Evolutionary conservation across 1,284 basidiomycete genomes (phyloP), one percentile per base, ranked within the genome.

Genomic region (Anthracocystis setariae): DNA sequence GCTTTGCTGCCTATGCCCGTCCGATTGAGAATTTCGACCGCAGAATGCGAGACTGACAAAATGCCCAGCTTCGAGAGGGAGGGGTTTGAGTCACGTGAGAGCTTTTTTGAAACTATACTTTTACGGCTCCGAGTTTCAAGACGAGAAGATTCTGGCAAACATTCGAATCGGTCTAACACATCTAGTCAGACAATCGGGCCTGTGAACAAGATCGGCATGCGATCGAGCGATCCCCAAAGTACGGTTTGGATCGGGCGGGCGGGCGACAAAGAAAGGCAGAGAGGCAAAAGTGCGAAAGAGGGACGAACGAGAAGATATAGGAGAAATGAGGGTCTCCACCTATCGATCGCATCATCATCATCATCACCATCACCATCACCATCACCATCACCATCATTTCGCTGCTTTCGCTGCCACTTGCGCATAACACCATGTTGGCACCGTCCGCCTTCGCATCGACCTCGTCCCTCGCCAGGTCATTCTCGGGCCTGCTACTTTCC

Each of bases 401-500:
- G 8, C 43, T 18, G 4, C 40, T 20, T 42, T 18, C 4, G 24
- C n/a, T 17, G 5, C 32, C 3, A 5, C 23, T 29, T 17, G 13
- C 37, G n/a, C n/a, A n/a, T n/a, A n/a, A 17, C 24, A 39, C 23
- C 21, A 64, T 70, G 61, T 42, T 70, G 32, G 52, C 50, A 25
- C 27, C 53, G 9, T 42, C 55, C 12, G 61, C 57, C 10, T 54
- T 61, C 3, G 18, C 60, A 10, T 70, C 66, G 8, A 44, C 54
- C 9, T 57, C 65, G n/a, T 21, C 44, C 17, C 53, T 71, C 17
- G 48, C 56, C 5, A 18, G 62, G 8, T 61, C 65, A 24, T 33
- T 65, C 17, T 53, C 47, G 0, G 62, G 68, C 5, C 49, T 65
- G 1, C 43, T 71, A n/a, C 44, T 71, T 39, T 60, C 55, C 10